These are phyloP conservation scores for Pseudocercospora ulei DNA, from an alignment of 2,329 filamentous ascomycete genomes.

Conservation along the genomic window DNA sequence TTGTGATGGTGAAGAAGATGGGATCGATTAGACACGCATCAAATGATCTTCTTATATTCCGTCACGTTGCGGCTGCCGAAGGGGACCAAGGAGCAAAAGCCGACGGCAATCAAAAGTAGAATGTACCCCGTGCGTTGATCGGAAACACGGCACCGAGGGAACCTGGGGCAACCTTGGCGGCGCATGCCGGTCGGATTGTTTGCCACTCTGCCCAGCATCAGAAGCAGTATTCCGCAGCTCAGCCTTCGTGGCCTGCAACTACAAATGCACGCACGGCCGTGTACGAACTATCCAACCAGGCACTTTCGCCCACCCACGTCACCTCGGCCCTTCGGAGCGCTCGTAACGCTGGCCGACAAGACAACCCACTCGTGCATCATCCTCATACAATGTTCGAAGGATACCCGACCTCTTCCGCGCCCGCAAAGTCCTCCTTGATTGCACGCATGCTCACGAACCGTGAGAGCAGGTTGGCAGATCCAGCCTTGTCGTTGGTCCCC, in stretches of 20 bases:
- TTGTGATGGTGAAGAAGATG: too few species aligned
- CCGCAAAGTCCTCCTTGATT: conserved; percentile 49
- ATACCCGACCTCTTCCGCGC: conserved; percentile 43
- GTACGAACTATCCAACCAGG: too few species aligned
- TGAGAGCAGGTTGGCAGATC: conserved; percentile 44
- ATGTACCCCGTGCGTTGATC: too few species aligned
- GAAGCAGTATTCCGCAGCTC: too few species aligned
- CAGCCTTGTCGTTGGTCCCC: conserved; percentile 51
- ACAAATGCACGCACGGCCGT: too few species aligned
- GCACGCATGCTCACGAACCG: conserved; percentile 49
- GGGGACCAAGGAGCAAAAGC: too few species aligned
- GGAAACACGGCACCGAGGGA: too few species aligned
- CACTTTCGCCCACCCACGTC: neutral
- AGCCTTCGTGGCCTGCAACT: too few species aligned
- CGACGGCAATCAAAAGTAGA: conserved; percentile 4
- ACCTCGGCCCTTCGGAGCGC: neutral
- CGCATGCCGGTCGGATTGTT: too few species aligned
- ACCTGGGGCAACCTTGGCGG: too few species aligned
- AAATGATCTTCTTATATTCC: conserved; percentile 11
- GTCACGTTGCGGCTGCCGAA: conserved; percentile 13
- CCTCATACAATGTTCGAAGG: conserved; percentile 40
- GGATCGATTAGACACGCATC: conserved; percentile 2
- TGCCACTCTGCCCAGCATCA: too few species aligned
- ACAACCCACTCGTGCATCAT: neutral
- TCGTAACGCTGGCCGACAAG: neutral